Conservation (phyloP, 352 stramenopile genomes). For the Pythium sp. region DNA sequence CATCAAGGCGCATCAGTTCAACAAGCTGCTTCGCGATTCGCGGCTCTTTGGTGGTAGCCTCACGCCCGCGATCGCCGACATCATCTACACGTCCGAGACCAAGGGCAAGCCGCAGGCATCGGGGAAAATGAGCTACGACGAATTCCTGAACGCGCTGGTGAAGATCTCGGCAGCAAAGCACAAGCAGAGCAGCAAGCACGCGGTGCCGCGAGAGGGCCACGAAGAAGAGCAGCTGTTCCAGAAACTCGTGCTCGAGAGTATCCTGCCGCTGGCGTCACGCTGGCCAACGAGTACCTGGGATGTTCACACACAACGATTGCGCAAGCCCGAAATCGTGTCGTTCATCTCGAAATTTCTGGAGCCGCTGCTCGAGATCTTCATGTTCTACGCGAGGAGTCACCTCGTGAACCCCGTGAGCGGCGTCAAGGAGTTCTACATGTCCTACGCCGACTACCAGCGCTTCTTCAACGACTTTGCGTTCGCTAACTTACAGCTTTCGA, state of each 20-base stretch:
- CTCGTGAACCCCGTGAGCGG: constrained; percentile 30
- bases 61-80: constrained; percentile 69
- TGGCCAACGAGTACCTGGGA: constrained; percentile 57
- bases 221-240: constrained; percentile 60
- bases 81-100: constrained; percentile 79
- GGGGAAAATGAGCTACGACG: constrained; percentile 74
- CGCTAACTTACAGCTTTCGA: constrained; percentile 66
- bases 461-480: constrained; percentile 79
- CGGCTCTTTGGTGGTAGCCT: constrained; percentile 44
- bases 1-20: constrained; percentile 75
- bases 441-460: constrained; percentile 62
- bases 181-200: constrained; percentile 25
- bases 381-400: constrained; percentile 73
- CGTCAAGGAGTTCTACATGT: constrained; percentile 69
- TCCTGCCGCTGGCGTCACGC: constrained; percentile 53
- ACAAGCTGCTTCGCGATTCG: constrained; percentile 61
- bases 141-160: constrained; percentile 75
- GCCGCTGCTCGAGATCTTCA: constrained; percentile 65
- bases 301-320: constrained; percentile 43
- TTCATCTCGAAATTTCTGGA: constrained; percentile 72
- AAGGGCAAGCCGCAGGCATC: constrained; percentile 59
- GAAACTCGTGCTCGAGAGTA: constrained; percentile 49
- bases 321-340: constrained; percentile 43
- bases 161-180: constrained; percentile 53
- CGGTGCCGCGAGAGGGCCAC: constrained; percentile 28